A percentile compares a stretch with the other conserved stretches of the same genome.
Evolutionary conservation across 768 basidiomycete species (phyloP).

Genomic region (Boletellus emodensis): DNA sequence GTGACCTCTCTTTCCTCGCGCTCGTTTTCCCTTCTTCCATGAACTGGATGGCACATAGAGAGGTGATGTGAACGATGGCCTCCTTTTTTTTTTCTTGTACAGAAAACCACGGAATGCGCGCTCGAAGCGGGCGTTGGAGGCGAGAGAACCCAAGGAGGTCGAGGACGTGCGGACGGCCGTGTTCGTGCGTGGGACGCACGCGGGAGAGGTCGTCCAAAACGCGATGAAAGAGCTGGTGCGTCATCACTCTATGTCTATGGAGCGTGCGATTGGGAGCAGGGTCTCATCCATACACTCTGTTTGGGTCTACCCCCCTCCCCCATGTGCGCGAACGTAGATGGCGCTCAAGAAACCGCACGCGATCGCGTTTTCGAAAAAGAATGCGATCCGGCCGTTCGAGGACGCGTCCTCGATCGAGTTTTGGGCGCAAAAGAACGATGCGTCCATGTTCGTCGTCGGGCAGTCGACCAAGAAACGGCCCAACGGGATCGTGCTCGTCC

Average conservation of each 20-base stretch:
- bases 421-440: slow-evolving; percentile 93
- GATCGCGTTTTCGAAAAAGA: slow-evolving; percentile 93
- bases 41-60: no score
- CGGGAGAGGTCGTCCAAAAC: slow-evolving; percentile 71
- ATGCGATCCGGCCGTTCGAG: slow-evolving; percentile 88
- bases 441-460: slow-evolving; percentile 84
- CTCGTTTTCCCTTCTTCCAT: no score
- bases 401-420: slow-evolving; percentile 78
- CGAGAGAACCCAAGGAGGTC: slow-evolving; percentile 83
- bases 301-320: no score
- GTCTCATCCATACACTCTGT: no score
- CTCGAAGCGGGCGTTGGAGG: slow-evolving; percentile 84
- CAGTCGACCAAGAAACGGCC: slow-evolving; percentile 95
- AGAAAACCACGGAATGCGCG: slow-evolving; percentile 96
- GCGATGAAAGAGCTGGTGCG: slow-evolving; percentile 90
- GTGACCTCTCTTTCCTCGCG: no score
- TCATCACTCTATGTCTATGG: no score
- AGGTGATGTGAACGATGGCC: no score
- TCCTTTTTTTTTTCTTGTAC: no score
- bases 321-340: no score
- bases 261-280: no score
- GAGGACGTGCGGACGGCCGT: slow-evolving; percentile 85
- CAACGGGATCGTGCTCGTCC: slow-evolving; percentile 75
- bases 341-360: slow-evolving; percentile 88
- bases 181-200: slow-evolving; percentile 86